These are phyloP conservation scores for Neopestalotiopsis sp. DNA, from an alignment of 2,329 filamentous ascomycete genomes.

Conservation along the genomic window DNA sequence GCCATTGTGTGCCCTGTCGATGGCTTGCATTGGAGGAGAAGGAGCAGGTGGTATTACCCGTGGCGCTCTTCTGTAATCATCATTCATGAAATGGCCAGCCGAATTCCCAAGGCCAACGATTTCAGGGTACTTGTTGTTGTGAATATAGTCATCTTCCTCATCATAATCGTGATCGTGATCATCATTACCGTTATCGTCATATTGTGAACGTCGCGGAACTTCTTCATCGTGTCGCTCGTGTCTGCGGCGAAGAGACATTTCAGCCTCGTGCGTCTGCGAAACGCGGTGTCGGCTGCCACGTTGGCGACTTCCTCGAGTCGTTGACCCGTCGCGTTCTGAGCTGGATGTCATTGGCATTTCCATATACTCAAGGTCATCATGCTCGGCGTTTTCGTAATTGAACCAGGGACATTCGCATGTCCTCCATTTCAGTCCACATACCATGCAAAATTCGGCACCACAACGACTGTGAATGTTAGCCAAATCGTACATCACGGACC, in stretches of 20 bases:
- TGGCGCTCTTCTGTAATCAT: slow-evolving; percentile 55
- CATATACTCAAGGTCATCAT: slow-evolving; percentile 60
- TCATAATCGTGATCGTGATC: slow-evolving; percentile 43
- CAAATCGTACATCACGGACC: background rate
- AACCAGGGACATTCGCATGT: slow-evolving; percentile 84
- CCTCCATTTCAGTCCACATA: slow-evolving; percentile 83
- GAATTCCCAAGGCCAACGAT: slow-evolving; percentile 54
- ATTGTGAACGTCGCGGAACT: slow-evolving; percentile 41
- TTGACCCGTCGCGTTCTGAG: slow-evolving; percentile 38
- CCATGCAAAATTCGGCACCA: slow-evolving; percentile 84
- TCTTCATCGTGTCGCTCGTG: slow-evolving; percentile 54
- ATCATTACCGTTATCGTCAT: slow-evolving; percentile 46
- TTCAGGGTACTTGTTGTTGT: slow-evolving; percentile 37
- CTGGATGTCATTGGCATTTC: slow-evolving; percentile 46
- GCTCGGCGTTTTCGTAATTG: slow-evolving; percentile 62
- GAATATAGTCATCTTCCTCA: slow-evolving; percentile 42
- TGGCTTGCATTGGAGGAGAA: slow-evolving; percentile 34
- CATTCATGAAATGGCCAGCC: slow-evolving; percentile 64
- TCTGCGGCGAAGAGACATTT: slow-evolving; percentile 48
- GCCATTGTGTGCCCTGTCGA: slow-evolving; percentile 40
- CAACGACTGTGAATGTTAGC: slow-evolving; percentile 60
- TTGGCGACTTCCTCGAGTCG: slow-evolving; percentile 31
- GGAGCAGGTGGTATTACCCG: slow-evolving; percentile 42
- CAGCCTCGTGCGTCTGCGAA: slow-evolving; percentile 50
- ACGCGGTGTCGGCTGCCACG: slow-evolving; percentile 31